These are phyloP conservation scores for Beauveria sp. DNA, from an alignment of 2,329 filamentous ascomycete genomes.

Conservation along the genomic window DNA sequence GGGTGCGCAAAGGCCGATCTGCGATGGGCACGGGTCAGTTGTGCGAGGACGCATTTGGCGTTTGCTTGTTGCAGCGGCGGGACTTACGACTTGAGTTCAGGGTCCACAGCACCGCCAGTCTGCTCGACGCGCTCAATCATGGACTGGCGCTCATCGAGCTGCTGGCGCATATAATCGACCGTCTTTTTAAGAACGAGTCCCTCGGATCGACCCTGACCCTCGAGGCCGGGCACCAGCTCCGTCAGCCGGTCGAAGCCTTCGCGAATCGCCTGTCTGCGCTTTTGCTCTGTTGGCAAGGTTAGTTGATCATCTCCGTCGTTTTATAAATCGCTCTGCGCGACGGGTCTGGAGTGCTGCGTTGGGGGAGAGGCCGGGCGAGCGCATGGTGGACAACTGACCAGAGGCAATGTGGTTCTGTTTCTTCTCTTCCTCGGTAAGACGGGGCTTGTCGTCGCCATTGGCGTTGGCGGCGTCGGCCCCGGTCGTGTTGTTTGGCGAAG, in stretches of 20 bases:
- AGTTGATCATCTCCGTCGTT: not conserved
- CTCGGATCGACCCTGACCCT: constrained; percentile 78
- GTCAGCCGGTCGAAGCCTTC: constrained; percentile 78
- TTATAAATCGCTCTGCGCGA: not conserved
- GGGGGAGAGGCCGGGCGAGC: not conserved
- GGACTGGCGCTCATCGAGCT: constrained; percentile 49
- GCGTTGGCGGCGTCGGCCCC: constrained; percentile 18
- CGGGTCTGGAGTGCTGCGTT: not conserved
- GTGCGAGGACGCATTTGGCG: not conserved
- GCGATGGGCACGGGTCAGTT: not conserved
- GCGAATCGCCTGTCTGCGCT: constrained; percentile 57
- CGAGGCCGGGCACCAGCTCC: constrained; percentile 70
- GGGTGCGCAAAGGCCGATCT: constrained; percentile 4
- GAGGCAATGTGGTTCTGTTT: constrained; percentile 49
- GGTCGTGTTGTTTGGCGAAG: constrained; percentile 23
- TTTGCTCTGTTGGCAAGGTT: constrained; percentile 28
- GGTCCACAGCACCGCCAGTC: constrained; percentile 47
- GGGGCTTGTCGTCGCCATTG: constrained; percentile 37
- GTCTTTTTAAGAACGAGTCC: constrained; percentile 71
- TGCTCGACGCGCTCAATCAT: constrained; percentile 53
- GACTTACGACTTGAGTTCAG: constrained; percentile 35
- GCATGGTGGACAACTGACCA: constrained; percentile 27
- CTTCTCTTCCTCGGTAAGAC: constrained; percentile 46
- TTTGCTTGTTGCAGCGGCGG: not conserved
- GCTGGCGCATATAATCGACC: constrained; percentile 55